Evolutionary conservation across 805 yeast genomes (phyloP).

Genomic region (Cyberlindnera galapagoensis): DNA sequence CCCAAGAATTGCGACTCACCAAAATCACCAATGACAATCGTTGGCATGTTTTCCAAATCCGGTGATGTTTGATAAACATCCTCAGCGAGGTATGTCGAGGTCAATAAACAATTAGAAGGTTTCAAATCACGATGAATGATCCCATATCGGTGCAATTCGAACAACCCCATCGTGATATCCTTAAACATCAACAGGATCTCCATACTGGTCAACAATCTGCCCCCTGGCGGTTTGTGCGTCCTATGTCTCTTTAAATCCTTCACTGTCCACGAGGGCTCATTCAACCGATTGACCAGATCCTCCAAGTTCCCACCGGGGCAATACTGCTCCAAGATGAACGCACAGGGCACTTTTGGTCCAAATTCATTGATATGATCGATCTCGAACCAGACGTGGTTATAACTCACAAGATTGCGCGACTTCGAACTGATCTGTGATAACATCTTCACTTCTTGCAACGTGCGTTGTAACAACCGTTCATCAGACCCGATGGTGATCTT

Average conservation of each 20-base stretch:
- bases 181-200: slow-evolving; percentile 65
- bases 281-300: slow-evolving; percentile 41
- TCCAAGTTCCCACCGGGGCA: slow-evolving; percentile 88
- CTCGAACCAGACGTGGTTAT: slow-evolving; percentile 92
- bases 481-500: slow-evolving; percentile 81
- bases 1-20: slow-evolving; percentile 84
- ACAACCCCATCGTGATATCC: slow-evolving; percentile 66
- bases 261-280: slow-evolving; percentile 31
- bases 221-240: slow-evolving; percentile 23
- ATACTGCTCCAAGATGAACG: slow-evolving; percentile 78
- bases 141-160: slow-evolving; percentile 64
- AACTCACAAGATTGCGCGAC: slow-evolving; percentile 62
- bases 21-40: slow-evolving; percentile 77
- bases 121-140: slow-evolving; percentile 85
- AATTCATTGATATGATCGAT: slow-evolving; percentile 45
- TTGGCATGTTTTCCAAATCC: slow-evolving; percentile 39
- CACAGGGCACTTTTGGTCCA: slow-evolving; percentile 59
- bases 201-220: slow-evolving; percentile 36
- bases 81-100: slow-evolving; percentile 19
- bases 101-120: slow-evolving; percentile 77
- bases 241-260: slow-evolving; percentile 31
- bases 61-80: slow-evolving; percentile 10
- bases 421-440: slow-evolving; percentile 43
- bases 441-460: slow-evolving; percentile 72
- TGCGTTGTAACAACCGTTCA: slow-evolving; percentile 58